Evolutionary conservation across 2,329 filamentous ascomycete genomes (phyloP), one percentile per base, ranked within the genome.

Genomic region (Scedosporium dehoogii): DNA sequence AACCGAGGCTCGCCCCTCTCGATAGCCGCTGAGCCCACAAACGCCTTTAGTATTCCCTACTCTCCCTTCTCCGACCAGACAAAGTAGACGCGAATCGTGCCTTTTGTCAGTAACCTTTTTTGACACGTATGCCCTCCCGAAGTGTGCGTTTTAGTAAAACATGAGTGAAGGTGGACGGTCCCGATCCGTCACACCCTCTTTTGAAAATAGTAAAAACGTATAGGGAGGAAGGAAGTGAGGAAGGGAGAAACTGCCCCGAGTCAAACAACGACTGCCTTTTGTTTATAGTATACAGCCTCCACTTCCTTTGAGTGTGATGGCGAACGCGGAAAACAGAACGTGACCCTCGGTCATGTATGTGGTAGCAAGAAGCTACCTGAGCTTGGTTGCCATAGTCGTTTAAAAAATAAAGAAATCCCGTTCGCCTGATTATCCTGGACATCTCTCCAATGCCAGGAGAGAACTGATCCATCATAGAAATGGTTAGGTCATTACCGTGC

Each of bases 61-160:
- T 25, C 23, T 55, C 51, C 51, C 51, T 23, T 25, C 33, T 58
- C 44, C 16, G 56, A 58, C 33, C 33, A 59, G 23, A 51, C 59
- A 60, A 38, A 60, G 16, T 18, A 27, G 44, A 27, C 59, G 44
- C 23, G 25, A 29, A 29, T 27, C 59, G 23, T 51, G 25, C 14
- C 59, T n/a, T 33, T 29, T 25, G 42, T 44, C 44, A 60, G 59
- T 53, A 51, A 29, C 23, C 58, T 16, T 60, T 44, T 53, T 60
- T 60, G 59, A 74, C 78, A 73, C 75, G 73, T 78, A 73, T 76
- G 70, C 70, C 73, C 73, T 69, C 69, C 74, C 69, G 68, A 70
- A 70, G 70, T 75, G 70, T 74, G 77, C 70, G 71, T 76, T 75
- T 74, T 75, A 67, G 69, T 67, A 66, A 67, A 66, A 68, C 51